These are phyloP conservation scores for Spathaspora hagerdaliae DNA, from an alignment of 805 yeast species.

Conservation along the genomic window DNA sequence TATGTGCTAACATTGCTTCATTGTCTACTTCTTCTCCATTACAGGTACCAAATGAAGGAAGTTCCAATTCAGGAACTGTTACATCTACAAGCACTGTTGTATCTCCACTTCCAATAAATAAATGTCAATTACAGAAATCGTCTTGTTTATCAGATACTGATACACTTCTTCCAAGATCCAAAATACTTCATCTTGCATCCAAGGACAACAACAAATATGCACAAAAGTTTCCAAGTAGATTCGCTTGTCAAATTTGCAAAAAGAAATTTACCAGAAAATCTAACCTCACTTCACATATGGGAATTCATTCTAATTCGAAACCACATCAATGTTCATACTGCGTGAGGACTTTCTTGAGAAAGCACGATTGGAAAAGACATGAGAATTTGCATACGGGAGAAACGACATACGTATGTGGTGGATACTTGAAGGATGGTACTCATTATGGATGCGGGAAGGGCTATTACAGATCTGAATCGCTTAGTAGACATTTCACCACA, in stretches of 20 bases:
- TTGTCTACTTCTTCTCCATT: too few species aligned
- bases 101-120: constrained; percentile 25
- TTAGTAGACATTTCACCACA: constrained; percentile 42
- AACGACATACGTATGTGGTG: constrained; percentile 69
- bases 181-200: constrained; percentile 37
- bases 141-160: not conserved
- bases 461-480: constrained; percentile 45
- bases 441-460: constrained; percentile 43
- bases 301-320: constrained; percentile 85
- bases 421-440: constrained; percentile 52
- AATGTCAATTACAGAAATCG: not conserved
- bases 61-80: too few species aligned
- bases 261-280: constrained; percentile 89
- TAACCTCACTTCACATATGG: constrained; percentile 80
- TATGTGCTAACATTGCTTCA: too few species aligned
- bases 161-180: constrained; percentile 17
- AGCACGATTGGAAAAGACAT: constrained; percentile 43
- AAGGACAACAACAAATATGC: constrained; percentile 45
- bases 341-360: constrained; percentile 66
- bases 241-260: constrained; percentile 78
- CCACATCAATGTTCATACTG: constrained; percentile 71
- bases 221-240: constrained; percentile 69
- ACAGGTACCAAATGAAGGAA: too few species aligned
- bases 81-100: too few species aligned
- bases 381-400: constrained; percentile 67